Conservation (phyloP, 2,329 filamentous ascomycete genomes). For the Cyphellophora attinorum region DNA sequence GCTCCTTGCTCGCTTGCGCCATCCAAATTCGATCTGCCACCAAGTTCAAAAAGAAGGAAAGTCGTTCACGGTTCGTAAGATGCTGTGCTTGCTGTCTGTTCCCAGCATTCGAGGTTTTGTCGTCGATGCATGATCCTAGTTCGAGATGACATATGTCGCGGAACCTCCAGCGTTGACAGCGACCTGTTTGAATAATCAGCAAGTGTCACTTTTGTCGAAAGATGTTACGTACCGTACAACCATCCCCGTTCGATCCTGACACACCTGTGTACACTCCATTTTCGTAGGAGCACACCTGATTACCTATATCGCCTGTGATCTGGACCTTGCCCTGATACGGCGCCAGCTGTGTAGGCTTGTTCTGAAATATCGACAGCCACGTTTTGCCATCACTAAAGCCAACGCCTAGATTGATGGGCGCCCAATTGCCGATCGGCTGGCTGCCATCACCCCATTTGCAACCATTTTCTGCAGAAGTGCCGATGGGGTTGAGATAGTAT, state of each 20-base stretch:
- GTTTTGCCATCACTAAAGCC: conserved; percentile 57
- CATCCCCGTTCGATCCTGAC: conserved; percentile 42
- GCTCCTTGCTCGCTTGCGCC: too few species aligned
- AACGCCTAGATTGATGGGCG: conserved; percentile 76
- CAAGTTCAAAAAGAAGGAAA: too few species aligned
- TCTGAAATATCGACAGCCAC: conserved; percentile 78
- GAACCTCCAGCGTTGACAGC: background rate
- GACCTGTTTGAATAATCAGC: background rate
- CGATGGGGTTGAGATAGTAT: conserved; percentile 90
- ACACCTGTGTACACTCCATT: conserved; percentile 52
- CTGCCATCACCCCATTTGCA: conserved; percentile 67
- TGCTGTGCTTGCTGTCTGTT: too few species aligned
- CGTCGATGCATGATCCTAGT: too few species aligned
- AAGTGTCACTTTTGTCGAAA: conserved; percentile 1
- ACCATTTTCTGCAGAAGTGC: conserved; percentile 53
- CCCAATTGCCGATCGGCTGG: conserved; percentile 64
- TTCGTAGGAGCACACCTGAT: conserved; percentile 55
- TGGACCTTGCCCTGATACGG: conserved; percentile 70
- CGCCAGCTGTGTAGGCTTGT: conserved; percentile 62
- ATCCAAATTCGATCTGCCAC: too few species aligned
- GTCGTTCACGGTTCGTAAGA: too few species aligned
- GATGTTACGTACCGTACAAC: conserved; percentile 69
- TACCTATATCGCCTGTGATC: conserved; percentile 57
- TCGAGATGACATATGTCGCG: background rate
- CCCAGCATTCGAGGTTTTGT: too few species aligned